Base-by-base conservation (phyloP, 345 rosid genomes). In the Eucalyptus melliodora region DNA sequence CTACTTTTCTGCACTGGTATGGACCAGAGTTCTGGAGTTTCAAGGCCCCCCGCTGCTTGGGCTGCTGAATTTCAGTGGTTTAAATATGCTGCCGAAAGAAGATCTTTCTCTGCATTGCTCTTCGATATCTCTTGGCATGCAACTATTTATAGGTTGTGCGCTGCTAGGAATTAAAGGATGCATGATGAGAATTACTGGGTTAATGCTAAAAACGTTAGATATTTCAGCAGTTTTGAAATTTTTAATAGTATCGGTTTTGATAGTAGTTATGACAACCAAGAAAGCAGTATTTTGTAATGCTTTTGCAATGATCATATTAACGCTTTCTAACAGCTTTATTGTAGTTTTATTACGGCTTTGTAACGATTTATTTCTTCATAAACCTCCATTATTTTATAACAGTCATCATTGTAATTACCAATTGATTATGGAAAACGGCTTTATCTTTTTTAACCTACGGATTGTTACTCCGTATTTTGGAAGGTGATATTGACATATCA, bases 381-480 rank as follows among this genome's bases (percentile, higher is more conserved):
- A 56, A 56, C 27, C 27, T 9, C 6, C 62, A 56, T 56, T 56
- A 56, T 23, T 56, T 56, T 24, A 24, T 56, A 24, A 10, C 13
- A 1, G 27, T 10, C 21, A 10, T 56, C 3, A 56, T 23, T 10
- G 14, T 56, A 56, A 56, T 24, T 56, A 56, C 6, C 30, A 56
- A 56, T 56, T 56, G 27, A 56, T 56, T 56, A 19, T 53, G 23
- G 10, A 53, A 19, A 56, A 4, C 12, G 0, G 62, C 30, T 56
- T 9, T 23, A 13, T 56, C 62, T 24, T 24, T 56, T 56, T 56
- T 56, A 2, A 56, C 30, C 30, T 9, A 56, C 2, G 0, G 27
- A 56, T 56, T 0, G 1, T 56, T 56, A 23, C 62, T 56, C 13
- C 3, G 0, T 56, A 24, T 23, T 24, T 56, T 56, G 30, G n/a